phyloP scores from a whole-genome alignment of 2,329 filamentous ascomycete genomes.

The Talaromyces amestolkiae region DNA sequence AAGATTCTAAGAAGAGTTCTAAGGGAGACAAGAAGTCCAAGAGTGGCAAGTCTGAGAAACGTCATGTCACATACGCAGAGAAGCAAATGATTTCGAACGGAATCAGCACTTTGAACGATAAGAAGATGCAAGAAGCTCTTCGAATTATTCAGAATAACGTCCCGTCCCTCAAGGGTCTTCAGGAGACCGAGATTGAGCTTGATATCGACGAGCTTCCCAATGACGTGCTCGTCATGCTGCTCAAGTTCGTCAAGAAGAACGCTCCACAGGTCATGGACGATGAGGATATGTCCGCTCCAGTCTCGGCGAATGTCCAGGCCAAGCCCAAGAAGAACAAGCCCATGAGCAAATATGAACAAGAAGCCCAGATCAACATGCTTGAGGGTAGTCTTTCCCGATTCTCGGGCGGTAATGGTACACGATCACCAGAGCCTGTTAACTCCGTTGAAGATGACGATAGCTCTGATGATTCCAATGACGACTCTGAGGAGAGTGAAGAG shows the following conservation, averaged over 20 bases:
- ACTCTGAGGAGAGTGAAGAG: constrained; percentile 52
- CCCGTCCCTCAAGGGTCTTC: constrained; percentile 62
- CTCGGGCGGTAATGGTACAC: constrained; percentile 40
- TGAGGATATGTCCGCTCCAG: constrained; percentile 29
- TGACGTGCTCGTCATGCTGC: constrained; percentile 45
- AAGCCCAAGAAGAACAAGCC: constrained; percentile 54
- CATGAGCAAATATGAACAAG: constrained; percentile 52
- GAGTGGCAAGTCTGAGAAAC: constrained; percentile 49
- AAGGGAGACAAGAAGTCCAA: constrained; percentile 57
- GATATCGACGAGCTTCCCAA: constrained; percentile 51
- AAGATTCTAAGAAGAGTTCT: constrained; percentile 49
- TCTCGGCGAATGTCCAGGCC: constrained; percentile 34
- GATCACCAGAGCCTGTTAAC: constrained; percentile 43
- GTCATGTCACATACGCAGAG: constrained; percentile 70
- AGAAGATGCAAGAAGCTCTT: constrained; percentile 76
- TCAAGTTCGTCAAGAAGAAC: constrained; percentile 50
- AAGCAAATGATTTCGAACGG: constrained; percentile 89
- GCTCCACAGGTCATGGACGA: constrained; percentile 45
- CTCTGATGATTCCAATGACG: constrained; percentile 49
- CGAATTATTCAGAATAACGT: constrained; percentile 85
- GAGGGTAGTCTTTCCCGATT: constrained; percentile 48
- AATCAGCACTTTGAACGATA: constrained; percentile 74
- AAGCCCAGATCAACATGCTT: constrained; percentile 50
- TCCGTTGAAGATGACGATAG: constrained; percentile 46
- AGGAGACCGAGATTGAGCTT: constrained; percentile 49